Conservation (phyloP, 495 filamentous ascomycete genomes). For the Hypoxylon intermedium region DNA sequence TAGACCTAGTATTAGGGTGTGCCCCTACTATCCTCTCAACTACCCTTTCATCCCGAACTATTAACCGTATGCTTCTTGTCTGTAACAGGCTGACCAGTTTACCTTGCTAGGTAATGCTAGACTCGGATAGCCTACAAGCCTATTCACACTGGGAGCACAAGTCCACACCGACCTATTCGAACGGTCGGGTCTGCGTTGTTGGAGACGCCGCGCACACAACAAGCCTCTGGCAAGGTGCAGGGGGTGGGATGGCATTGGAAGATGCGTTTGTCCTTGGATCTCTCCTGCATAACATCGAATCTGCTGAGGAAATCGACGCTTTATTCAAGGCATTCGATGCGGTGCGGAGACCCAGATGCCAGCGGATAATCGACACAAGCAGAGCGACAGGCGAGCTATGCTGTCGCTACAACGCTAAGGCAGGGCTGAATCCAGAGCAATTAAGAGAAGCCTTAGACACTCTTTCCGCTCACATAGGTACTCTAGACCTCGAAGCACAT, state of each 20-base stretch:
- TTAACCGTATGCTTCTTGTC: no score
- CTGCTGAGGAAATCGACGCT: conserved; percentile 15
- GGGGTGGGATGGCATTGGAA: conserved; percentile 68
- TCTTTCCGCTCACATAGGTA: conserved; percentile 14
- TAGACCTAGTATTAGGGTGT: no score
- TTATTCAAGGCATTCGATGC: conserved; percentile 30
- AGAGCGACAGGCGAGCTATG: conserved; percentile 39
- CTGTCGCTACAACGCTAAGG: conserved; percentile 5
- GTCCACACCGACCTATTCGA: conserved; percentile 60
- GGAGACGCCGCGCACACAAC: conserved; percentile 70
- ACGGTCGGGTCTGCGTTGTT: conserved; percentile 58
- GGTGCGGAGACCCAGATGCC: conserved; percentile 21
- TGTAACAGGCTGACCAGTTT: background rate
- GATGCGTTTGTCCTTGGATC: conserved; percentile 63
- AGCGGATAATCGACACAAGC: conserved; percentile 32
- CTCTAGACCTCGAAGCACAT: conserved; percentile 17
- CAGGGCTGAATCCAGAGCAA: conserved; percentile 16
- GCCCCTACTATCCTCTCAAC: no score
- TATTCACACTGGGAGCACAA: conserved; percentile 70
- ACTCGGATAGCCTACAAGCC: conserved; percentile 49
- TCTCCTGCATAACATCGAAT: conserved; percentile 30
- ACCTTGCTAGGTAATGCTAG: conserved; percentile 19
- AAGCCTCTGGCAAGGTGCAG: conserved; percentile 69
- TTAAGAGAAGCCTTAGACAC: conserved; percentile 6
- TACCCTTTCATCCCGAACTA: no score